These are phyloP conservation scores for Lumnitzera littorea DNA, from an alignment of 345 rosid species.

Conservation along the genomic window DNA sequence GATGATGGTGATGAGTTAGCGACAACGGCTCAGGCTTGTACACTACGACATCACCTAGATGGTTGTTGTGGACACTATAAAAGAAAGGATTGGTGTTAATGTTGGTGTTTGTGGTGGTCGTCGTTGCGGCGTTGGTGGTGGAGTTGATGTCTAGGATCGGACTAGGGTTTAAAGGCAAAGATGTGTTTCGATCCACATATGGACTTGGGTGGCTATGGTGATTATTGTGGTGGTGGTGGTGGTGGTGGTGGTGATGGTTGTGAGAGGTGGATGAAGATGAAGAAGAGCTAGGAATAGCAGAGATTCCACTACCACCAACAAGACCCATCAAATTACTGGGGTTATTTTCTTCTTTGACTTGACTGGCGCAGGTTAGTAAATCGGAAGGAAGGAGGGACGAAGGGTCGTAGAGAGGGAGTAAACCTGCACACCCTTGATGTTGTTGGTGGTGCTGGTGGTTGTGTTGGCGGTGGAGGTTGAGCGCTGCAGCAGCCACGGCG, in stretches of 20 bases:
- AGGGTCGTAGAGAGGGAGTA: constrained; percentile 39
- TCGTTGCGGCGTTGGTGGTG: constrained; percentile 28
- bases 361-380: constrained; percentile 28
- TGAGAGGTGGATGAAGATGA: constrained; percentile 21
- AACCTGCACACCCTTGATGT: constrained; percentile 14
- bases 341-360: constrained; percentile 36
- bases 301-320: constrained; percentile 25
- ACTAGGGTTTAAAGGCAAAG: constrained; percentile 38
- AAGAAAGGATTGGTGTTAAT: constrained; percentile 12
- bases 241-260: constrained; percentile 22
- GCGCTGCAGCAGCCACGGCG: not conserved
- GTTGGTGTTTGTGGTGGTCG: constrained; percentile 21
- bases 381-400: constrained; percentile 44
- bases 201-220: not conserved
- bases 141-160: constrained; percentile 26
- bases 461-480: constrained; percentile 20
- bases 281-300: constrained; percentile 9
- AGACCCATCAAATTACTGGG: constrained; percentile 32
- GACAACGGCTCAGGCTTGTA: constrained; percentile 47
- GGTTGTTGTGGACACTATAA: constrained; percentile 19
- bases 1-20: constrained; percentile 8
- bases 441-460: constrained; percentile 7
- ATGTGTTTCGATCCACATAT: constrained; percentile 42
- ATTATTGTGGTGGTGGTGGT: constrained; percentile 13
- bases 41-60: constrained; percentile 28